Base-by-base conservation (phyloP, 2,329 filamentous ascomycete species). In the Trichoderma sp. region DNA sequence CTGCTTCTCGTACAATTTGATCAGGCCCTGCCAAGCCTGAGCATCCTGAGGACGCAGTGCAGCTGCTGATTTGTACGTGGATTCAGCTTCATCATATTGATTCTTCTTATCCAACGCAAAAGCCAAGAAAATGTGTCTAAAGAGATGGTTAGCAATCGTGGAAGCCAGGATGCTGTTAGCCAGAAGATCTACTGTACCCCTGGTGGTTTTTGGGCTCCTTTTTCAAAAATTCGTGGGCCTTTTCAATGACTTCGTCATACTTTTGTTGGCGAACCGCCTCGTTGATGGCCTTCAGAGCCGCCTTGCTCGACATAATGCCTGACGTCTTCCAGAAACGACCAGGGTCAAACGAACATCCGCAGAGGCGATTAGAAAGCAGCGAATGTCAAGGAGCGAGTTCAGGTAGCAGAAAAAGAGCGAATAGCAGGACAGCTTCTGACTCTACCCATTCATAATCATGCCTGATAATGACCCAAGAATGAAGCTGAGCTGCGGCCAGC, bases 11-110 rank as follows among this genome's bases (percentile, higher is more conserved):
- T 93, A 97, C 35, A 98, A 81, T 75, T 90, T 92, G 78, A 96
- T 87, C 57, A 99, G 83, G 1, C 96, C 96, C 77, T 97, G 92
- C 93, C 93, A 98, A 73, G 92, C 92, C 75, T 95, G 92, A n/a
- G 88, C 83, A 73, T 97, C 94, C 21, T 88, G 84, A 0, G 90
- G 88, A 72, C 93, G 94, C 71, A 93, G 83, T 24, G 85, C 83
- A 6, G 91, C 88, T 1, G 95, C 96, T 37, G 87, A 84, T 52
- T 86, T 84, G 79, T 98, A 98, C 1, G 90, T 88, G 40, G 85
- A 87, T 74, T 96, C 94, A 0, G 96, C 90, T 52, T 93, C 91
- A 7, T 91, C 88, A 8, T 86, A 81, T 71, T 89, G 87, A 70
- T 88, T 88, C 71, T 91, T 87, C 78, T 94, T 96, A 79, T 97